Evolutionary conservation across 495 filamentous ascomycete species (phyloP), one percentile per base, ranked within the genome.

Genomic region (Aspergillus steynii): DNA sequence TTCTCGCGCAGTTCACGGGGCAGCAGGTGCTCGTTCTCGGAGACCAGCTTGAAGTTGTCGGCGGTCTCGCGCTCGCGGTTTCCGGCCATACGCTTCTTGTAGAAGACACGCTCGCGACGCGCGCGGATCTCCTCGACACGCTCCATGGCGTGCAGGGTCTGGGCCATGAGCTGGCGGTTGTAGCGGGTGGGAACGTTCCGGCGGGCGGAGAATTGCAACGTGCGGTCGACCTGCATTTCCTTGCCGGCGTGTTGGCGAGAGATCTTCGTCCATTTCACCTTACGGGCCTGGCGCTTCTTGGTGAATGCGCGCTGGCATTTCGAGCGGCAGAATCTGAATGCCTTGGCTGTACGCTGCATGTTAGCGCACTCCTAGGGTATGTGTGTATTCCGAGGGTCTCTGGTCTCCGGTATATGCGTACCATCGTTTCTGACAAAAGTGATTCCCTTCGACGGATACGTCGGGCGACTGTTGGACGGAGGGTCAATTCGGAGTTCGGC

Each of bases 291-390:
- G 65, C 95, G 87, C 87, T 97, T 97, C 92, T 96, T 96, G 80
- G 97, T 96, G 86, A 97, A 97, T 82, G 96, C 96, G 80, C 93
- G 91, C 78, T 96, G 92, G 82, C 93, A 97, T 83, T 97, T 97
- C 61, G 82, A 87, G 49, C 92, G 83, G 82, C 92, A 96, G 83
- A 87, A 87, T 51, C 74, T 66, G 63, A 77, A 78, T 61, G 58
- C 61, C 53, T 69, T 65, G 34, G 61, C 51, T 49, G 46, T 6
- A 32, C 5, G 25, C 12, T 0, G 15, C 5, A 15, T 31, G 29
- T 31, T 55, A 37, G 53, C n/a, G 51, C 9, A 54, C 7, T 29
- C 15, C 29, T 2, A 85, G 56, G 82, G 76, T 76, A 91, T 91
- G 56, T 4, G 8, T 29, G 8, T 31, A 12, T 12, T 49, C 12